Percentiles rank a stretch among this genome's conserved stretches.
phyloP scores from a whole-genome alignment of 139 green algal genomes.

The Chlorella sp. region DNA sequence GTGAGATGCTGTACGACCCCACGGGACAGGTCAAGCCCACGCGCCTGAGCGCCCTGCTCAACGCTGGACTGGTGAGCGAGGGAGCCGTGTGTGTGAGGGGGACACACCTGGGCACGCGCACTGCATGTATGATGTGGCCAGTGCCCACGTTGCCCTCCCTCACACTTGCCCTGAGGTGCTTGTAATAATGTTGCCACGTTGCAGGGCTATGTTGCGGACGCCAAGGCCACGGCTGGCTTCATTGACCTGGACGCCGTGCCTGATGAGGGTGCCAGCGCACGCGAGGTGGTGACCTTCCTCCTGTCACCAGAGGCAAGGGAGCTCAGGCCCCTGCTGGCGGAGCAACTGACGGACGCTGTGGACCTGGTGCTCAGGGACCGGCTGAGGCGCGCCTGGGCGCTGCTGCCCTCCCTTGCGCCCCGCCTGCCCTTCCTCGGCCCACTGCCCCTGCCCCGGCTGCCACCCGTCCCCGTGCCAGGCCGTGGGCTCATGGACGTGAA shows the following conservation, averaged over 20 bases:
- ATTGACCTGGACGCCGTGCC: conserved; percentile 74
- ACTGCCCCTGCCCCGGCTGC: conserved; percentile 32
- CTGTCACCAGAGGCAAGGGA: conserved; percentile 42
- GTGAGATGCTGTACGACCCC: conserved; percentile 59
- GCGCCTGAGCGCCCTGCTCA: conserved; percentile 68
- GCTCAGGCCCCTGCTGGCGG: conserved; percentile 61
- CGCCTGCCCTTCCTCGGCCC: conserved; percentile 45
- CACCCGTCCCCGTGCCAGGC: conserved; percentile 58
- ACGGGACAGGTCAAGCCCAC: conserved; percentile 38
- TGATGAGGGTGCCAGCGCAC: conserved; percentile 52
- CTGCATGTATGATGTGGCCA: too few species aligned
- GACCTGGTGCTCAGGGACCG: conserved; percentile 64
- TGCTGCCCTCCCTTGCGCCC: conserved; percentile 22
- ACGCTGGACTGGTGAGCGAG: conserved; percentile 48
- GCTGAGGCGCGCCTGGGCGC: conserved; percentile 21
- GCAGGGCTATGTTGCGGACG: conserved; percentile 57
- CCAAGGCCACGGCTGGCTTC: conserved; percentile 44
- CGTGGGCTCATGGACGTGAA: conserved; percentile 22
- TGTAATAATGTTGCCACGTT: too few species aligned
- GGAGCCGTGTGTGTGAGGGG: too few species aligned
- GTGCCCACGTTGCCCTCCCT: too few species aligned
- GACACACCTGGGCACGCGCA: too few species aligned
- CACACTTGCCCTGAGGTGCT: too few species aligned
- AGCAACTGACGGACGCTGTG: conserved; percentile 42
- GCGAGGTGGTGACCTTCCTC: conserved; percentile 63